Conservation (phyloP, 805 yeast genomes). For the Kodamaea fukazawae region DNA sequence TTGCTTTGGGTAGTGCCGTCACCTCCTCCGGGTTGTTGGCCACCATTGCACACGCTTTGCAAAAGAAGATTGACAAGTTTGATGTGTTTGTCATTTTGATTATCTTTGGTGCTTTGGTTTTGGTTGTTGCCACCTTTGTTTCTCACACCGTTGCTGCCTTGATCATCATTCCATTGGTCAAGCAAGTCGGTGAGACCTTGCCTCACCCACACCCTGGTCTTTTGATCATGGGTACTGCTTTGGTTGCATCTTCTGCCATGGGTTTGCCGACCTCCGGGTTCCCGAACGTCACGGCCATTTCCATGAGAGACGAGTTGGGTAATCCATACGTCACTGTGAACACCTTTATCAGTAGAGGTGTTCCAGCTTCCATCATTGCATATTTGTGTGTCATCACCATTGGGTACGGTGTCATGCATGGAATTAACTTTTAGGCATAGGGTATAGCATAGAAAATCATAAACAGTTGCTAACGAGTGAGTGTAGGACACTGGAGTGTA, state of each 20-base stretch:
- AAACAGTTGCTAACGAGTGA: too few relatives aligned
- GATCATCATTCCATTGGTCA: constrained; percentile 41
- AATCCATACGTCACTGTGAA: constrained; percentile 83
- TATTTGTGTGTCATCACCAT: constrained; percentile 71
- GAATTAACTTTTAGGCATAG: constrained; percentile 10
- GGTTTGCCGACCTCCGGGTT: constrained; percentile 97
- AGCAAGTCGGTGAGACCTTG: constrained; percentile 39
- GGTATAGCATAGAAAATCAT: not conserved
- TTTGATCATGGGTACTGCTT: constrained; percentile 62
- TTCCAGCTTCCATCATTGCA: constrained; percentile 78
- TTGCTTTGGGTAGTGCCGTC: constrained; percentile 51
- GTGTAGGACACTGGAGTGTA: too few relatives aligned
- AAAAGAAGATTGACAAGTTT: constrained; percentile 38
- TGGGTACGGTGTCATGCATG: constrained; percentile 70
- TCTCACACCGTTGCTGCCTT: constrained; percentile 46
- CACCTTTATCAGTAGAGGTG: constrained; percentile 86
- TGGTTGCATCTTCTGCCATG: constrained; percentile 92
- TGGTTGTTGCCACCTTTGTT: constrained; percentile 89
- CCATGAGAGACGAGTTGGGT: constrained; percentile 90
- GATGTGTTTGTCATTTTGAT: constrained; percentile 45
- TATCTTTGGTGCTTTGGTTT: constrained; percentile 68
- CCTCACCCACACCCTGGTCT: constrained; percentile 72
- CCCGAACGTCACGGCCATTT: constrained; percentile 96
- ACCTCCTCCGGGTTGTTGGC: constrained; percentile 47
- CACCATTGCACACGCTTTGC: constrained; percentile 46